Evolutionary conservation across 139 green algal species (phyloP).

Genomic region (Klebsormidium nitens): DNA sequence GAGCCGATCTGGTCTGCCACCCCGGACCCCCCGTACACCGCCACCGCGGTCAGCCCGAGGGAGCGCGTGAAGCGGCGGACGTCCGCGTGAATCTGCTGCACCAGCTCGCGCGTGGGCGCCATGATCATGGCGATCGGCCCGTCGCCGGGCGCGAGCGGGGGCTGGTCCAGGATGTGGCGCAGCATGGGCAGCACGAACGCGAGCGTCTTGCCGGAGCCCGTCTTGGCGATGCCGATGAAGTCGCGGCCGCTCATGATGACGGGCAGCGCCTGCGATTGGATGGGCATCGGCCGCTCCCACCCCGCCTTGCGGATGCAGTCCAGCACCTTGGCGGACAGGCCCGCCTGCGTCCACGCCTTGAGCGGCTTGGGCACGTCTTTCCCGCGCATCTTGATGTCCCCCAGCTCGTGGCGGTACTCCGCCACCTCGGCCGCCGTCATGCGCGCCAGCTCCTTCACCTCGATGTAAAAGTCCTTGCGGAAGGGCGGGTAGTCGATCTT

Average conservation of each 20-base stretch:
- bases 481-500: conserved; percentile 73
- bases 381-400: conserved; percentile 80
- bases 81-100: conserved; percentile 83
- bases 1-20: conserved; percentile 88
- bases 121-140: conserved; percentile 88
- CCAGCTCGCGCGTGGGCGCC: conserved; percentile 91
- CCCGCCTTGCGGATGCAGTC: conserved; percentile 66
- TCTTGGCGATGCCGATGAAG: conserved; percentile 98
- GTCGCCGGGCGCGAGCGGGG: conserved; percentile 63
- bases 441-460: conserved; percentile 45
- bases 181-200: conserved; percentile 96
- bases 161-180: conserved; percentile 93
- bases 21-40: conserved; percentile 85
- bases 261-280: conserved; percentile 91
- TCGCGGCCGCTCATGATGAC: conserved; percentile 95
- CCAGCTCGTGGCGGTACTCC: conserved; percentile 60
- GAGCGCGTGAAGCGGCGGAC: conserved; percentile 60
- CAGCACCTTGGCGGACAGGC: conserved; percentile 67
- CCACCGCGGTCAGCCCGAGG: conserved; percentile 58
- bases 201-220: conserved; percentile 93
- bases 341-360: conserved; percentile 56
- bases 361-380: conserved; percentile 78
- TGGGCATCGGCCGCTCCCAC: conserved; percentile 81
- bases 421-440: conserved; percentile 60
- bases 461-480: conserved; percentile 83